Conservation (phyloP, 176 grass and related monocot species). For the Oryza officinalis region DNA sequence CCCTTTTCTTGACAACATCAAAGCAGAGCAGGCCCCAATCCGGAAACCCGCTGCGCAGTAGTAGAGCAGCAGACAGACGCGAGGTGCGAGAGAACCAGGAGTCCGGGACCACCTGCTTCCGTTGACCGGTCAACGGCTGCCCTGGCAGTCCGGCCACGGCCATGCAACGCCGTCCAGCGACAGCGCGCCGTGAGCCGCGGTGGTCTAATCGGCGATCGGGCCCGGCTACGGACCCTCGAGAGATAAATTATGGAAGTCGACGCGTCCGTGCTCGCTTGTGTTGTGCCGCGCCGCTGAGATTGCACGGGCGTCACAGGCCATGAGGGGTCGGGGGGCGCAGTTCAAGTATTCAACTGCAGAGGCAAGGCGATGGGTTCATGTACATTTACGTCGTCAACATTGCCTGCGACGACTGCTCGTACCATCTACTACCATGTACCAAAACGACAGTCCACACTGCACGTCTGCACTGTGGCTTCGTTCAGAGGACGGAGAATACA, state of each 20-base stretch:
- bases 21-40: slow-evolving; percentile 23
- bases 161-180: not conserved
- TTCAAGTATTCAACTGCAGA: not conserved
- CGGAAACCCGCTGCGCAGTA: not conserved
- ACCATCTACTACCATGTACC: not conserved
- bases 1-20: not conserved
- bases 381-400: not conserved
- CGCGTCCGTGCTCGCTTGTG: not conserved
- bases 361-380: not conserved
- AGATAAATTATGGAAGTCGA: too few species aligned
- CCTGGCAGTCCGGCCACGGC: too few species aligned
- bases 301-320: not conserved
- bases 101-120: not conserved
- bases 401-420: not conserved
- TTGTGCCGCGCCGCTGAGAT: not conserved
- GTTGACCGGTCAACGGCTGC: slow-evolving; percentile 16
- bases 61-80: not conserved
- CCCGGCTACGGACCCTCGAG: too few species aligned
- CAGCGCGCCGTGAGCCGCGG: too few species aligned
- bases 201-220: too few species aligned
- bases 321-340: not conserved
- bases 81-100: not conserved
- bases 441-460: not conserved
- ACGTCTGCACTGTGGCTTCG: not conserved
- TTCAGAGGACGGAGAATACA: not conserved